Evolutionary conservation across 2,329 filamentous ascomycete genomes (phyloP).

Genomic region (Leptographium galeiforme): DNA sequence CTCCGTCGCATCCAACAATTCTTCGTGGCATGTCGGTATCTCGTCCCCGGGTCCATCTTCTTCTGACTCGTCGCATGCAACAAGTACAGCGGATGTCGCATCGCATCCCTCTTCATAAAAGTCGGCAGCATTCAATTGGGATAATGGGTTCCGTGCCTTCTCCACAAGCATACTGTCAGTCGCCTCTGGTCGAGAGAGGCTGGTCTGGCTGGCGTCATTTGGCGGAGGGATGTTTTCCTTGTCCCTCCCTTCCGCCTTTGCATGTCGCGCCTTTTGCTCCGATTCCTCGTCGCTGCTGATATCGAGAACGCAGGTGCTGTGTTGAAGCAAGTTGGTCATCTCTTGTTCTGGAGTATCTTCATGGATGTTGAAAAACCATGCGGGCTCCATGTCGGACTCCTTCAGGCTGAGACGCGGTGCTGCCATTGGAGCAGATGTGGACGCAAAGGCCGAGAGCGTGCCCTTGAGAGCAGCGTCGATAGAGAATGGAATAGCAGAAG

Average conservation of each 20-base stretch:
- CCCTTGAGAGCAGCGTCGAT: constrained; percentile 73
- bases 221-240: constrained; percentile 89
- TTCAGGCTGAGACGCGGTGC: constrained; percentile 21
- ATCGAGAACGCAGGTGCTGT: constrained; percentile 74
- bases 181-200: constrained; percentile 6
- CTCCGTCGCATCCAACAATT: no score
- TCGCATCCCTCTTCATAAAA: constrained; percentile 56
- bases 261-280: constrained; percentile 37
- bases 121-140: constrained; percentile 52
- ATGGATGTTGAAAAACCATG: constrained; percentile 90
- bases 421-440: constrained; percentile 11
- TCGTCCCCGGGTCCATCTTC: neutral
- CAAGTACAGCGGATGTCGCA: constrained; percentile 44
- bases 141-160: constrained; percentile 50
- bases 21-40: neutral
- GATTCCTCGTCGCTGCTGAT: constrained; percentile 79
- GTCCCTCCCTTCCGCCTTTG: constrained; percentile 48
- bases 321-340: constrained; percentile 84
- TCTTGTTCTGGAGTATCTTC: constrained; percentile 85
- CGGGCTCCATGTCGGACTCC: constrained; percentile 40
- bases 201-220: constrained; percentile 49
- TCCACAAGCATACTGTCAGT: constrained; percentile 42
- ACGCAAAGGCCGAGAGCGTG: constrained; percentile 51
- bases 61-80: constrained; percentile 30
- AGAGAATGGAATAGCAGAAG: constrained; percentile 55